A percentile compares a stretch with the other conserved stretches of the same genome.
Conservation (phyloP, 176 grass and related monocot species). For the Luzula sylvatica region DNA sequence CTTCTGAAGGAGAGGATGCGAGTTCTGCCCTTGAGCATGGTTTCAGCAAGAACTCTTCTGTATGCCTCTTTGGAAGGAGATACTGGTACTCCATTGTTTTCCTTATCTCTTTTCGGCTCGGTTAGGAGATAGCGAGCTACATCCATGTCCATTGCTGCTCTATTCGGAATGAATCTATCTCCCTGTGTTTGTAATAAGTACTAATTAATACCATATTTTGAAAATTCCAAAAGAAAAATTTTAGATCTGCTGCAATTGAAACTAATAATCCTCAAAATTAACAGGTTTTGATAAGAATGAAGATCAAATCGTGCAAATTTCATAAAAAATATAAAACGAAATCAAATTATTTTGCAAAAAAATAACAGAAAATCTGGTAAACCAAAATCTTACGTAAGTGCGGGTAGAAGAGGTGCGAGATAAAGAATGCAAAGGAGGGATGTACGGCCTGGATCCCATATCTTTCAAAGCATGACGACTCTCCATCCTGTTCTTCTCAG, state of each 20-base stretch:
- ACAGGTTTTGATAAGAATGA: background rate
- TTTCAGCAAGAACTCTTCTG: conserved; percentile 30
- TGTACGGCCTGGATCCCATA: conserved; percentile 6
- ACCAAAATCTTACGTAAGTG: background rate
- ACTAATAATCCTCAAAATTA: too few species aligned
- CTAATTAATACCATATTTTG: background rate
- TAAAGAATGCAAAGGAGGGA: conserved; percentile 25
- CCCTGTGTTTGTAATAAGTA: conserved; percentile 17
- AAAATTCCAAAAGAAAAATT: too few species aligned
- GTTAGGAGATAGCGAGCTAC: conserved; percentile 34
- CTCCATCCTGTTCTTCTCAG: conserved; percentile 8
- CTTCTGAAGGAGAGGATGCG: conserved; percentile 35
- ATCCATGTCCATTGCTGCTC: conserved; percentile 41
- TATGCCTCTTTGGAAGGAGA: conserved; percentile 29
- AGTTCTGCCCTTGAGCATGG: conserved; percentile 21
- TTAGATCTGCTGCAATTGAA: too few species aligned
- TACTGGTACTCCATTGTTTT: conserved; percentile 10
- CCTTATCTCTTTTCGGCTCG: conserved; percentile 26
- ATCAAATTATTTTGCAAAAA: background rate
- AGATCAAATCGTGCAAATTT: background rate
- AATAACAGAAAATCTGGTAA: conserved; percentile 2
- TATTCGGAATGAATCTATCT: conserved; percentile 46
- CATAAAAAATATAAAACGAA: background rate
- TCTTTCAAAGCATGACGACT: conserved; percentile 13
- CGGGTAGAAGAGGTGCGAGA: conserved; percentile 1